Base-by-base conservation (phyloP, 139 green algal species). In the Chlorella sorokiniana region DNA sequence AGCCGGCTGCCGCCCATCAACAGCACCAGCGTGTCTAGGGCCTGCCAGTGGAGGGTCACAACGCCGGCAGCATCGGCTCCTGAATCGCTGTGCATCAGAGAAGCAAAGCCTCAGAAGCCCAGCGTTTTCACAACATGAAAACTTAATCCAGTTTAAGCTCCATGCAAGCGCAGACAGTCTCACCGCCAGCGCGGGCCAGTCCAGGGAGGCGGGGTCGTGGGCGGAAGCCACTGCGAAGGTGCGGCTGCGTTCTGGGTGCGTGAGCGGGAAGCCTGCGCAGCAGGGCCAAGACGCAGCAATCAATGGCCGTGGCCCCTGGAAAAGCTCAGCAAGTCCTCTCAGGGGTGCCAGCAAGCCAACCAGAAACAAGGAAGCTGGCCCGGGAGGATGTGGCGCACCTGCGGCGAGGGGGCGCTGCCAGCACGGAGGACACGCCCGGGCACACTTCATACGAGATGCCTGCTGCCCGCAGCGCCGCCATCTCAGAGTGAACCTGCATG, bases 401-500 rank as follows among this genome's bases (percentile, higher is more conserved):
- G 92, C 93, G 6, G 92, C 71, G 18, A 95, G 56, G 22, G n/a
- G 92, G 89, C 5, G 89, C 92, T 33, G 93, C 87, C 38, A 95
- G 87, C 9, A 88, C 90, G 1, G 91, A 94, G 0, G 91, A 95
- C 0, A 97, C 67, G 1, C 93, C 93, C 4, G 93, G 93, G n/a
- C 95, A 87, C 33, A 96, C 67, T 51, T 94, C 88, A n/a, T 81
- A 81, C 18, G 64, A 25, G 25, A 94, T 56, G 37, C 44, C 84
- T 0, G 87, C 81, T n/a, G 31, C 56, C 22, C 29, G 22, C 29
- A 96, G 84, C 23, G 91, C 92, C 0, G 73, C 75, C 59, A 93
- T 78, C 83, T 97, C 93, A 35, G 73, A 69, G 37, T 79, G 73
- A 35, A 79, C 52, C 73, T 79, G 73, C 71, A 22, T 8, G 35